Conservation (phyloP, 768 basidiomycete species). For the Panaeolus papilionaceus region DNA sequence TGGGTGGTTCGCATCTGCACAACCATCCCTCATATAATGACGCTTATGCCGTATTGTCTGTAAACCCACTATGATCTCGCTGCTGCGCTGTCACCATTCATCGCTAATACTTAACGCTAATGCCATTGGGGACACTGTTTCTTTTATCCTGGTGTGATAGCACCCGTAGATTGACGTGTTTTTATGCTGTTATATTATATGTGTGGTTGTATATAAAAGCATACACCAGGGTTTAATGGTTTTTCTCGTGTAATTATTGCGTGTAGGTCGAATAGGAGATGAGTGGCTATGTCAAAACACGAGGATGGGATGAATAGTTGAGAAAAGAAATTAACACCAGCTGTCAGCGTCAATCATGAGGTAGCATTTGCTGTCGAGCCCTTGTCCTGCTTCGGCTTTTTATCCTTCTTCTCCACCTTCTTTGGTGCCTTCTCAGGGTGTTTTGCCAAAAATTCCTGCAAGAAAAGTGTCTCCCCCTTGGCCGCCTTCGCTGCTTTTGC, state of each 20-base stretch:
- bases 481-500: background rate
- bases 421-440: conserved; percentile 23
- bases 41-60: background rate
- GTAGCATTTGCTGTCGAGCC: background rate
- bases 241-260: background rate
- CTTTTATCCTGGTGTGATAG: too few relatives aligned
- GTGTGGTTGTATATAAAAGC: too few relatives aligned
- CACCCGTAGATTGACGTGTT: too few relatives aligned
- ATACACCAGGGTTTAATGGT: too few relatives aligned
- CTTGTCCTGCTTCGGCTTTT: conserved; percentile 15
- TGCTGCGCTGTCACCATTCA: background rate
- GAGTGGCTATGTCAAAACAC: background rate
- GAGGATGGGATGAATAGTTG: background rate
- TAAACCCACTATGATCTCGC: background rate
- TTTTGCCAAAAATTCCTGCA: conserved; percentile 27
- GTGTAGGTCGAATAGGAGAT: background rate
- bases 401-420: conserved; percentile 16
- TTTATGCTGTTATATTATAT: too few relatives aligned
- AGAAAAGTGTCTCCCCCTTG: conserved; percentile 27
- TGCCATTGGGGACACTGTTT: too few relatives aligned
- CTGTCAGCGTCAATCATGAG: background rate
- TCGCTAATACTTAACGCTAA: too few relatives aligned
- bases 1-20: conserved; percentile 43
- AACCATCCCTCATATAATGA: conserved; percentile 2
- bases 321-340: background rate